These are phyloP conservation scores for Cicer yamashitae DNA, from an alignment of 306 rosid species.

Conservation along the genomic window DNA sequence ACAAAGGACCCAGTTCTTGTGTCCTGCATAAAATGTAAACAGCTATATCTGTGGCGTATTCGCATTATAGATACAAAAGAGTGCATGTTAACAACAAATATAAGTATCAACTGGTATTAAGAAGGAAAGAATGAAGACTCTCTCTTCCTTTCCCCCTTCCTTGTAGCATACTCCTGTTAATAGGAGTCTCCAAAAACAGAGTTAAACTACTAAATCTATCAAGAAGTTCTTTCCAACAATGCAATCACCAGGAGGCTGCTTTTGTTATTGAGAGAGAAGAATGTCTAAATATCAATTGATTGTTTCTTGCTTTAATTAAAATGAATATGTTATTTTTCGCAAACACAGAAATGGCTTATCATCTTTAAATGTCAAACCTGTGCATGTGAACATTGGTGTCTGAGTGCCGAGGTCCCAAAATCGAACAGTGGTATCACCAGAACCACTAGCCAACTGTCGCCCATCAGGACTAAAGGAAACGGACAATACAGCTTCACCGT, in stretches of 20 bases:
- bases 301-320: constrained; percentile 22
- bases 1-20: constrained; percentile 93
- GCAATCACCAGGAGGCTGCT: not conserved
- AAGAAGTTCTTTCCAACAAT: not conserved
- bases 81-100: not conserved
- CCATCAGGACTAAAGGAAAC: constrained; percentile 98
- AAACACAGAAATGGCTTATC: constrained; percentile 38
- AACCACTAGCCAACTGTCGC: constrained; percentile 89
- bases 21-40: constrained; percentile 61
- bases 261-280: not conserved
- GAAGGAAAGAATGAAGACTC: not conserved
- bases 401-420: constrained; percentile 93
- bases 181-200: not conserved
- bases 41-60: not conserved
- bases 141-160: not conserved
- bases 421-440: constrained; percentile 91
- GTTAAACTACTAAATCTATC: constrained; percentile 22
- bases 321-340: not conserved
- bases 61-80: constrained; percentile 18
- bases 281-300: constrained; percentile 11
- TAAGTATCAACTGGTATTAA: not conserved
- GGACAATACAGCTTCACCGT: constrained; percentile 77
- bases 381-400: constrained; percentile 81
- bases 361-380: constrained; percentile 64
- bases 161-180: not conserved